Conservation (phyloP, 2,329 filamentous ascomycete genomes). For the Diplodia corticola region DNA sequence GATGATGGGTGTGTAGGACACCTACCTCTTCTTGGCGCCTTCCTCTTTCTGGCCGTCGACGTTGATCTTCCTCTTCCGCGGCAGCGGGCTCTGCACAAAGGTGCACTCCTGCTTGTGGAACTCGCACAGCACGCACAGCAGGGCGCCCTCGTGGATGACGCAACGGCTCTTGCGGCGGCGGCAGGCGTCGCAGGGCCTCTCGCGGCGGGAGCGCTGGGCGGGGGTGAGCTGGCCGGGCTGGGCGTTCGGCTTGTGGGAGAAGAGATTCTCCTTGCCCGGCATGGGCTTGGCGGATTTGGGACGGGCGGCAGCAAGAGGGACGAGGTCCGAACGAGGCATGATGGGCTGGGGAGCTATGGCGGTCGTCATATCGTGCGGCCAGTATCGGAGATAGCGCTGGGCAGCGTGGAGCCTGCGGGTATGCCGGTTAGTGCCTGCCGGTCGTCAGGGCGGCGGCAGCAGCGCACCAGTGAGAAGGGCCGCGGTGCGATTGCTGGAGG, state of each 20-base stretch:
- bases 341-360: slow-evolving; percentile 51
- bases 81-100: slow-evolving; percentile 72
- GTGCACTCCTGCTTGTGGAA: slow-evolving; percentile 78
- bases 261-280: slow-evolving; percentile 46
- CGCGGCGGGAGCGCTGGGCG: slow-evolving; percentile 40
- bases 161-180: slow-evolving; percentile 73
- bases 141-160: slow-evolving; percentile 74
- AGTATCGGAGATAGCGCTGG: slow-evolving; percentile 22
- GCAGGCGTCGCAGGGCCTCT: slow-evolving; percentile 64
- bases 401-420: slow-evolving; percentile 20
- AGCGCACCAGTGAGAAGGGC: slow-evolving; percentile 22
- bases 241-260: slow-evolving; percentile 37
- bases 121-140: slow-evolving; percentile 73
- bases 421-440: slow-evolving; percentile 17
- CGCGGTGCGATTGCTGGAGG: slow-evolving; percentile 3
- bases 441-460: slow-evolving; percentile 3
- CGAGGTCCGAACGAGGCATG: slow-evolving; percentile 46
- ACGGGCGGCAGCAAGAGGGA: slow-evolving; percentile 49
- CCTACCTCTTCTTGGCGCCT: slow-evolving; percentile 68
- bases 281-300: slow-evolving; percentile 43
- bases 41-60: slow-evolving; percentile 62
- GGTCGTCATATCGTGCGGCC: slow-evolving; percentile 45
- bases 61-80: slow-evolving; percentile 77
- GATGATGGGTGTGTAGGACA: slow-evolving; percentile 34
- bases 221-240: slow-evolving; percentile 39